These are phyloP conservation scores for Boletus subparvulus DNA, from an alignment of 768 basidiomycete species.

Conservation along the genomic window DNA sequence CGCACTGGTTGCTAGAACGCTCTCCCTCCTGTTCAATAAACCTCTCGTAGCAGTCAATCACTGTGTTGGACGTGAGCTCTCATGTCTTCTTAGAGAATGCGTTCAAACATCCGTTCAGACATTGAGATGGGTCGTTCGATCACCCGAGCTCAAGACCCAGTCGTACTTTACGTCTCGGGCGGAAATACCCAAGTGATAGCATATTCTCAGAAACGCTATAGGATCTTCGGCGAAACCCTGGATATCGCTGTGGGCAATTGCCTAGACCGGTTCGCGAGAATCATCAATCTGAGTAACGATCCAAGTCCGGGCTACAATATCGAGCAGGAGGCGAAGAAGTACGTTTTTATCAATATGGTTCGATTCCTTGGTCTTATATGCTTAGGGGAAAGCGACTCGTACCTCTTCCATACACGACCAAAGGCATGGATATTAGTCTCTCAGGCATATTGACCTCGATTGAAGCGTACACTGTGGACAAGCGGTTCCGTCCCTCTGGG, in stretches of 20 bases:
- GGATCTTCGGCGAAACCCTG: slow-evolving; percentile 98
- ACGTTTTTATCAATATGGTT: neutral
- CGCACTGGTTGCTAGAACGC: slow-evolving; percentile 87
- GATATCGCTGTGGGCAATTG: slow-evolving; percentile 99
- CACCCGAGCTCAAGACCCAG: slow-evolving; percentile 91
- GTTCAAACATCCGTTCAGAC: slow-evolving; percentile 48
- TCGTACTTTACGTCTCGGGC: slow-evolving; percentile 97
- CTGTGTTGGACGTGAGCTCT: slow-evolving; percentile 86
- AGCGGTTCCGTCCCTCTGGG: slow-evolving; percentile 65
- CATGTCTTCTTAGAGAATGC: neutral
- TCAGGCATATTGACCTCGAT: slow-evolving; percentile 90
- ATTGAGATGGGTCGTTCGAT: slow-evolving; percentile 98
- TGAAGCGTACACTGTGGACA: slow-evolving; percentile 86
- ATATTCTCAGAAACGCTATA: slow-evolving; percentile 94
- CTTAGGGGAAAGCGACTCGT: slow-evolving; percentile 80
- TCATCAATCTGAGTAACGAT: slow-evolving; percentile 92
- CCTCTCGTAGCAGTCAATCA: slow-evolving; percentile 98
- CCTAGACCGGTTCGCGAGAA: slow-evolving; percentile 93
- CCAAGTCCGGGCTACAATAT: slow-evolving; percentile 97
- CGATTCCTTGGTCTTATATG: slow-evolving; percentile 1
- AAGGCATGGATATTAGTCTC: slow-evolving; percentile 97
- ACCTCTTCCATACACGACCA: slow-evolving; percentile 89
- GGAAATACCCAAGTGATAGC: slow-evolving; percentile 99
- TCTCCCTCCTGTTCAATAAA: slow-evolving; percentile 84
- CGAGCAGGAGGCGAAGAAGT: slow-evolving; percentile 94